phyloP scores from a whole-genome alignment of 495 filamentous ascomycete species.

The Tuber microsphaerosporum region DNA sequence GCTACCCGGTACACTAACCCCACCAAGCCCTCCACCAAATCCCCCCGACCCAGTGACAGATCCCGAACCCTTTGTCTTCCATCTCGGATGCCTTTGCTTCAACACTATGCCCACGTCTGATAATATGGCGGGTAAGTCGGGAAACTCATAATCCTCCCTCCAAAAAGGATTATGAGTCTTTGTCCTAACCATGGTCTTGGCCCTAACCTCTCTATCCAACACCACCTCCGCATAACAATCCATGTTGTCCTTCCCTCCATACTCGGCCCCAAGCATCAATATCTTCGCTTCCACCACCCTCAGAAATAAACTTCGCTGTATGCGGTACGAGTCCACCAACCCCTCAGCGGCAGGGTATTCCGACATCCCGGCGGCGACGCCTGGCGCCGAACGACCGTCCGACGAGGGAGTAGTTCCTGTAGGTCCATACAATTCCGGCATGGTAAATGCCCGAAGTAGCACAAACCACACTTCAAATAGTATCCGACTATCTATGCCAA shows the following conservation, averaged over 20 bases:
- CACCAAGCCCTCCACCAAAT: conserved; percentile 40
- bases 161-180: conserved; percentile 85
- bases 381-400: conserved; percentile 7
- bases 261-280: conserved; percentile 15
- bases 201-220: conserved; percentile 79
- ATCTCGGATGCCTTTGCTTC: conserved; percentile 57
- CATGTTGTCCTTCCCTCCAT: conserved; percentile 30
- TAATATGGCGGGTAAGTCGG: conserved; percentile 70
- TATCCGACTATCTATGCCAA: conserved; percentile 77
- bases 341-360: conserved; percentile 19
- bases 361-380: conserved; percentile 14
- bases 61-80: conserved; percentile 37
- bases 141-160: conserved; percentile 85
- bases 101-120: conserved; percentile 75
- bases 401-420: conserved; percentile 34
- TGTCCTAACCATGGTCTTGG: conserved; percentile 72
- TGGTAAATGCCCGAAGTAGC: conserved; percentile 80
- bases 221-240: conserved; percentile 88
- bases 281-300: conserved; percentile 57
- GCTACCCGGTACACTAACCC: conserved; percentile 37
- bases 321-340: conserved; percentile 46
- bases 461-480: conserved; percentile 97
- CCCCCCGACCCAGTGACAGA: conserved; percentile 38
- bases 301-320: conserved; percentile 54
- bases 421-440: conserved; percentile 82